Evolutionary conservation across 805 yeast species (phyloP).

Genomic region (Candida vaughaniae): DNA sequence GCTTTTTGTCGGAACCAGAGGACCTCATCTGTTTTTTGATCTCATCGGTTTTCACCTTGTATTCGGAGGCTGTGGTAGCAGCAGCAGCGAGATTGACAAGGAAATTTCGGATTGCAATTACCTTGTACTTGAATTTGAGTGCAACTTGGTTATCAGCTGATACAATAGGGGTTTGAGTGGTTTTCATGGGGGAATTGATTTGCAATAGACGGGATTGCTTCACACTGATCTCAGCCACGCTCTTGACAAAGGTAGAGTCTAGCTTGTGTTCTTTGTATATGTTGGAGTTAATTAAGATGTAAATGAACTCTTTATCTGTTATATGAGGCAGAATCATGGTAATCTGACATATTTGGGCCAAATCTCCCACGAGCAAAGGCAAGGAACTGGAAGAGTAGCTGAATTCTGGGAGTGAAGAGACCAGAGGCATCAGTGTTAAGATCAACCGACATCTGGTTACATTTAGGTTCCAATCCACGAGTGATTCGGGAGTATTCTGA

Average conservation of each 20-base stretch:
- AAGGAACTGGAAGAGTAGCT: slow-evolving; percentile 29
- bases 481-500: slow-evolving; percentile 38
- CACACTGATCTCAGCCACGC: slow-evolving; percentile 51
- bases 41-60: slow-evolving; percentile 38
- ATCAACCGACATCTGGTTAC: slow-evolving; percentile 49
- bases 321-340: slow-evolving; percentile 40
- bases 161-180: slow-evolving; percentile 25
- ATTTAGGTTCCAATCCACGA: slow-evolving; percentile 54
- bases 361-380: slow-evolving; percentile 43
- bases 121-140: slow-evolving; percentile 38
- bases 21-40: slow-evolving; percentile 27
- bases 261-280: slow-evolving; percentile 50
- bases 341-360: slow-evolving; percentile 40
- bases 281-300: slow-evolving; percentile 40
- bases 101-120: slow-evolving; percentile 49
- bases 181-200: slow-evolving; percentile 26
- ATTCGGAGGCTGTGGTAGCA: slow-evolving; percentile 53
- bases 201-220: slow-evolving; percentile 45
- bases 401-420: slow-evolving; percentile 37
- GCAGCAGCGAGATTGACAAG: slow-evolving; percentile 55
- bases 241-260: slow-evolving; percentile 41
- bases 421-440: slow-evolving; percentile 36
- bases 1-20: slow-evolving; percentile 19
- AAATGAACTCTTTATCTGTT: slow-evolving; percentile 42
- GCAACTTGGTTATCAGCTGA: slow-evolving; percentile 25